Percentiles rank a stretch among this genome's conserved stretches.
Evolutionary conservation across 2,329 filamentous ascomycete genomes (phyloP).

Genomic region (Lachnellula hyalina): DNA sequence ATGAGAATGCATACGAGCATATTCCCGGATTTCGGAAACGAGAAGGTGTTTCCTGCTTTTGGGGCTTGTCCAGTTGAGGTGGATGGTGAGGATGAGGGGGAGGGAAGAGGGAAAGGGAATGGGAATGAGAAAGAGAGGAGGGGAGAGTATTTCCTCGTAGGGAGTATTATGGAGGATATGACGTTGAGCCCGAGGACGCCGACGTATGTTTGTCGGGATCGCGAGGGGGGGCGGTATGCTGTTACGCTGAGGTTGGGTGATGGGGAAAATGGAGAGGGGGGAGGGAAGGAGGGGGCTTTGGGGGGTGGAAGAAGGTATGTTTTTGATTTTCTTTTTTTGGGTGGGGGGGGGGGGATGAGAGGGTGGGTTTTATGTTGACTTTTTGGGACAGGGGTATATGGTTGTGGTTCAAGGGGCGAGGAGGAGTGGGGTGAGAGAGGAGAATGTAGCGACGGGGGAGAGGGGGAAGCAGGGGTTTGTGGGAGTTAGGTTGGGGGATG

Average conservation of each 20-base stretch:
- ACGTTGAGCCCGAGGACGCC: constrained; percentile 23
- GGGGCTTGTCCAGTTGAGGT: constrained; percentile 10
- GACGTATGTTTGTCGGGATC: constrained; percentile 27
- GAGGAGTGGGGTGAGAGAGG: constrained; percentile 15
- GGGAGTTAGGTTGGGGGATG: constrained; percentile 10
- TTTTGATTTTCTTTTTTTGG: neutral
- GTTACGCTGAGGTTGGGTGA: constrained; percentile 15
- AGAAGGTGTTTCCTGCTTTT: constrained; percentile 21
- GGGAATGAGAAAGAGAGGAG: too few species aligned
- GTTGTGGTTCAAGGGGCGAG: constrained; percentile 14
- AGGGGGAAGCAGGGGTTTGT: constrained; percentile 26
- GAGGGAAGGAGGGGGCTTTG: neutral
- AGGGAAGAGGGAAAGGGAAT: neutral
- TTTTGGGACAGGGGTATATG: neutral
- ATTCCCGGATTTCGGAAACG: constrained; percentile 19
- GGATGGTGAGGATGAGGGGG: too few species aligned
- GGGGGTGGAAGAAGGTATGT: constrained; percentile 9
- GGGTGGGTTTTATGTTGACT: constrained; percentile 7
- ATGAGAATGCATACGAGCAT: too few species aligned
- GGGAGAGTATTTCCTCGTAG: constrained; percentile 22
- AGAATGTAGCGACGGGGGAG: neutral
- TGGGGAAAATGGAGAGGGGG: too few species aligned
- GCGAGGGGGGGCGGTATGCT: constrained; percentile 16
- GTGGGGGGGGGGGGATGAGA: constrained; percentile 10
- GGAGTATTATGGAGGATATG: constrained; percentile 27